Evolutionary conservation across 2,329 filamentous ascomycete species (phyloP).

Genomic region (Claviceps sp.): DNA sequence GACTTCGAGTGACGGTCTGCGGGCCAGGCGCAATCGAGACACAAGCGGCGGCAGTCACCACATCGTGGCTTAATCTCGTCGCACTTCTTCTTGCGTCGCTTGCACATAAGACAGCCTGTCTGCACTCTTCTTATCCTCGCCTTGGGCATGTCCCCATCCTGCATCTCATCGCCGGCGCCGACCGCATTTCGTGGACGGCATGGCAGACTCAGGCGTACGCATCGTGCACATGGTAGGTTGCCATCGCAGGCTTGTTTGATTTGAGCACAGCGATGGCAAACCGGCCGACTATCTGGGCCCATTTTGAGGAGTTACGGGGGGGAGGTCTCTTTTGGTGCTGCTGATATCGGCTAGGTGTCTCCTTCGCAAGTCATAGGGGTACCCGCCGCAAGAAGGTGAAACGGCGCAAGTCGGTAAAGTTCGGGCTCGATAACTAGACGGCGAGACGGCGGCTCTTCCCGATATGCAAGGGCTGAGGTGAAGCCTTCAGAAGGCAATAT

Average conservation of each 20-base stretch:
- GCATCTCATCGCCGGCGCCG: constrained; percentile 4
- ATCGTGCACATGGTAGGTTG: constrained; percentile 19
- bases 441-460: not conserved
- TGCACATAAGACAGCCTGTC: constrained; percentile 31
- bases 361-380: not conserved
- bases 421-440: not conserved
- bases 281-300: constrained; percentile 17
- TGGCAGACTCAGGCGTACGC: constrained; percentile 19
- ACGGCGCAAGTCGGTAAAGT: not conserved
- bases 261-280: constrained; percentile 22
- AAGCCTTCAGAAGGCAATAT: not conserved
- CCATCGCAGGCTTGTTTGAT: constrained; percentile 24
- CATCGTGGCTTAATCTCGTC: constrained; percentile 31
- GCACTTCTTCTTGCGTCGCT: constrained; percentile 34
- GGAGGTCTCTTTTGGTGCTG: not conserved
- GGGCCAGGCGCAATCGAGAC: constrained; percentile 21
- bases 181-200: constrained; percentile 16
- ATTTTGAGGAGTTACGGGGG: constrained; percentile 6
- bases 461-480: not conserved
- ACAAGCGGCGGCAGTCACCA: constrained; percentile 22
- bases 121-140: constrained; percentile 21
- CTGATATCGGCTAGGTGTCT: not conserved
- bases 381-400: not conserved
- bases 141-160: constrained; percentile 15
- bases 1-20: constrained; percentile 11